Evolutionary conservation across 345 rosid species (phyloP), one percentile per base, ranked within the genome.

Genomic region (Carallia pectinifolia): DNA sequence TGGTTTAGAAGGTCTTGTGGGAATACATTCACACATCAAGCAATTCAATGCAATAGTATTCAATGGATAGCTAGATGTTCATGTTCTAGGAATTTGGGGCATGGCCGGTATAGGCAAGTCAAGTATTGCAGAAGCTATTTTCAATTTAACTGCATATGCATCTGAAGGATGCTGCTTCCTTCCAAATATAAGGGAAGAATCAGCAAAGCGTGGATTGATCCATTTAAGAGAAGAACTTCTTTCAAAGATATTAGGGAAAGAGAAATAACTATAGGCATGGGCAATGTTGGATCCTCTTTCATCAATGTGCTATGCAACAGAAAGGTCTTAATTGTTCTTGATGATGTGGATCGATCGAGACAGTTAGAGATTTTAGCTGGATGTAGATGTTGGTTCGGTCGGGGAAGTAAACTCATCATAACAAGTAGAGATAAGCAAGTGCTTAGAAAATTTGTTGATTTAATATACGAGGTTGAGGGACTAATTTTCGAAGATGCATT

Each of bases 71-170:
- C 4, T 18, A 33, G 48, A 74, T 48, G 64, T 74, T n/a, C 12
- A 33, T 4, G 31, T 34, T 13, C 4, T 68, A 19, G 72, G 72
- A 54, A 74, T 74, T 9, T 74, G 68, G 73, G 77, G 77, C 0
- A 62, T 67, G 71, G 69, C 65, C 0, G 72, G 71, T 3, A 66
- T 73, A 17, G 76, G 76, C 4, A 73, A 66, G 40, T 66, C 70
- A 23, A 59, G 65, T n/a, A 37, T 61, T 18, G 73, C 68, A 62
- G 60, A 40, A 56, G 38, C 62, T 23, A 47, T 74, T 23, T 67
- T 37, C 6, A 47, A 27, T 13, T 19, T 27, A 6, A 29, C 30
- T 30, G 33, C 58, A 9, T 0, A 12, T 19, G 44, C 68, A 37
- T 74, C 53, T 16, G 77, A 68, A 30, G 72, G 68, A 38, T 29